phyloP scores from a whole-genome alignment of 768 basidiomycete genomes.

The Boletus reticulatus region DNA sequence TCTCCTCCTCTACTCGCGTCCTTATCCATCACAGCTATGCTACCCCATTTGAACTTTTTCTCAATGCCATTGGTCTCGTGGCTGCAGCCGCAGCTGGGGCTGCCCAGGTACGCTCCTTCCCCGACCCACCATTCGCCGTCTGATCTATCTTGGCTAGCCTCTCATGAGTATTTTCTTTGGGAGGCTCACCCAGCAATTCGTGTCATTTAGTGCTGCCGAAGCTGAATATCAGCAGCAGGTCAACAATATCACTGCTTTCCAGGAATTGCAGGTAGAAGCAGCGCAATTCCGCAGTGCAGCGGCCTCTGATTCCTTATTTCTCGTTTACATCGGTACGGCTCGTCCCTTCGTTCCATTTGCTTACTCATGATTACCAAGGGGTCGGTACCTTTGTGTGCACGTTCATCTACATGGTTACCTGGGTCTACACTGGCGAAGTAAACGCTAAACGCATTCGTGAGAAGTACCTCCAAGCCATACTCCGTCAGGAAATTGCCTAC shows the following conservation, averaged over 20 bases:
- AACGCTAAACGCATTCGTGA: constrained; percentile 85
- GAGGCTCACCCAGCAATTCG: constrained; percentile 70
- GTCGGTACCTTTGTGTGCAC: constrained; percentile 74
- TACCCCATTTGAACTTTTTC: constrained; percentile 60
- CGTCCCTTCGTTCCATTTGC: neutral
- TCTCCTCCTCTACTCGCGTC: neutral
- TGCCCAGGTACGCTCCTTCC: constrained; percentile 54
- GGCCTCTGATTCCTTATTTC: constrained; percentile 55
- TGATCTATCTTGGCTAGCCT: constrained; percentile 35
- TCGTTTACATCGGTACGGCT: constrained; percentile 63
- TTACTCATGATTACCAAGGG: constrained; percentile 39
- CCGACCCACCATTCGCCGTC: neutral
- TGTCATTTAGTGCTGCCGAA: constrained; percentile 43
- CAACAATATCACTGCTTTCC: constrained; percentile 30
- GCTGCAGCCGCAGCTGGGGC: constrained; percentile 74
- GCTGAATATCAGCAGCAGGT: constrained; percentile 15
- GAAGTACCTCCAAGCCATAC: constrained; percentile 70
- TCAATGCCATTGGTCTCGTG: constrained; percentile 70
- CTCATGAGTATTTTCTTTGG: constrained; percentile 85
- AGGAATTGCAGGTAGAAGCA: constrained; percentile 34
- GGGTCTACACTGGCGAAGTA: constrained; percentile 75
- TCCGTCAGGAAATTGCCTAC: constrained; percentile 85
- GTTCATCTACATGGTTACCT: constrained; percentile 66
- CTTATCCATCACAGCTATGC: constrained; percentile 53
- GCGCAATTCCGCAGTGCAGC: constrained; percentile 51